Conservation (phyloP, 1,139 yeast genomes). For the Kodamaea sp. region DNA sequence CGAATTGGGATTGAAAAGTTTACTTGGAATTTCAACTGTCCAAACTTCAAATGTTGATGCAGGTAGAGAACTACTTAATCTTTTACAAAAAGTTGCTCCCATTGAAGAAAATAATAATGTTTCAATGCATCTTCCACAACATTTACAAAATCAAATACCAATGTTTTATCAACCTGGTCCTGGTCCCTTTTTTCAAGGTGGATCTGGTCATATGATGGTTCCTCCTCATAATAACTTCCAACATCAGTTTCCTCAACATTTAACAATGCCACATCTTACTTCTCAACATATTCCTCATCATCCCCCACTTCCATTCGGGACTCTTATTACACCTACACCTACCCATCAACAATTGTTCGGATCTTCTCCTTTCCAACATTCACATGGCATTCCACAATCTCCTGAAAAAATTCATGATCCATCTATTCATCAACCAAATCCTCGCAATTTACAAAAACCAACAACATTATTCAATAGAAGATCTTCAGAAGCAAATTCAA, state of each 20-base stretch:
- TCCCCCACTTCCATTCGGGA: conserved; percentile 4
- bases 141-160: conserved; percentile 29
- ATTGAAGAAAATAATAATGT: conserved; percentile 10
- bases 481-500: conserved; percentile 42
- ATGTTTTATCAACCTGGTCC: conserved; percentile 13
- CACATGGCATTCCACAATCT: conserved; percentile 1
- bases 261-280: conserved; percentile 21
- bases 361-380: conserved; percentile 5
- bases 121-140: conserved; percentile 29
- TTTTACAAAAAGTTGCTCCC: conserved; percentile 47
- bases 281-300: conserved; percentile 16
- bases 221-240: conserved; percentile 8
- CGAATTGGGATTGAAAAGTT: conserved; percentile 58
- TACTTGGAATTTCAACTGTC: conserved; percentile 44
- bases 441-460: conserved; percentile 43
- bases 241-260: conserved; percentile 16
- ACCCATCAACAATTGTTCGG: background rate
- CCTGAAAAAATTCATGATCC: conserved; percentile 6
- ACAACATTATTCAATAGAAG: conserved; percentile 28
- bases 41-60: conserved; percentile 48
- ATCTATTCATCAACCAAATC: conserved; percentile 33
- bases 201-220: conserved; percentile 2
- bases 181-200: conserved; percentile 7
- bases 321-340: conserved; percentile 4
- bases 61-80: conserved; percentile 69